Conservation (phyloP, 2,329 filamentous ascomycete species). For the Calonectria ilicicola region DNA sequence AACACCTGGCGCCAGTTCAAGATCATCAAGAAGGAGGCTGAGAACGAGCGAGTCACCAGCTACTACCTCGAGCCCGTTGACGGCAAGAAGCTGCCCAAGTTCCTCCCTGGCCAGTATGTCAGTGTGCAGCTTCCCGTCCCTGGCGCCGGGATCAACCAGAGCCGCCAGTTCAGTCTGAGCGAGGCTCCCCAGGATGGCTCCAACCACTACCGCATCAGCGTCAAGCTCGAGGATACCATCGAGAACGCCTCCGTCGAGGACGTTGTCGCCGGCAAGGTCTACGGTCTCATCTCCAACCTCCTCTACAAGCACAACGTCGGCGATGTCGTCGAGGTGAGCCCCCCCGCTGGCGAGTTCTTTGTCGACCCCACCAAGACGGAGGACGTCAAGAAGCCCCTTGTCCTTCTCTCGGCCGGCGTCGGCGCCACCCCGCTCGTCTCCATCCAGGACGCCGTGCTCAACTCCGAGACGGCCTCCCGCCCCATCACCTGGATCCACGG, state of each 20-base stretch:
- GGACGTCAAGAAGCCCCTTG: conserved; percentile 64
- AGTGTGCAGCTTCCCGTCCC: conserved; percentile 73
- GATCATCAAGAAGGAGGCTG: conserved; percentile 71
- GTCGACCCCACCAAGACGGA: conserved; percentile 59
- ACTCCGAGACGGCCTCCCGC: conserved; percentile 46
- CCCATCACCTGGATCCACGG: conserved; percentile 74
- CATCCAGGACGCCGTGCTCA: conserved; percentile 69
- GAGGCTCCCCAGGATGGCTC: conserved; percentile 63
- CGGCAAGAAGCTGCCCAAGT: conserved; percentile 66
- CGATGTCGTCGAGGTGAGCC: conserved; percentile 66
- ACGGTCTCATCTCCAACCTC: conserved; percentile 65
- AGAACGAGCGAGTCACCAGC: conserved; percentile 71
- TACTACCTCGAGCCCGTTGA: conserved; percentile 78
- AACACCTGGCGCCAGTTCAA: conserved; percentile 62
- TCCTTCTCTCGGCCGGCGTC: conserved; percentile 76
- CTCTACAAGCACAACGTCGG: conserved; percentile 64
- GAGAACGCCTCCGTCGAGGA: conserved; percentile 46
- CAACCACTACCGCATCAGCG: conserved; percentile 77
- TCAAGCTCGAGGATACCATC: conserved; percentile 72
- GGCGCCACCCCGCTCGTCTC: conserved; percentile 75
- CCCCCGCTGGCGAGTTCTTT: conserved; percentile 72
- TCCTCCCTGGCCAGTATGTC: conserved; percentile 80
- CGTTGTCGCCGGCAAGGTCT: conserved; percentile 47
- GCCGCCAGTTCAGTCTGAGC: conserved; percentile 81
- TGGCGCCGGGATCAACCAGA: conserved; percentile 70